phyloP scores from a whole-genome alignment of 768 basidiomycete genomes.

The Kwoniella newhampshirensis region DNA sequence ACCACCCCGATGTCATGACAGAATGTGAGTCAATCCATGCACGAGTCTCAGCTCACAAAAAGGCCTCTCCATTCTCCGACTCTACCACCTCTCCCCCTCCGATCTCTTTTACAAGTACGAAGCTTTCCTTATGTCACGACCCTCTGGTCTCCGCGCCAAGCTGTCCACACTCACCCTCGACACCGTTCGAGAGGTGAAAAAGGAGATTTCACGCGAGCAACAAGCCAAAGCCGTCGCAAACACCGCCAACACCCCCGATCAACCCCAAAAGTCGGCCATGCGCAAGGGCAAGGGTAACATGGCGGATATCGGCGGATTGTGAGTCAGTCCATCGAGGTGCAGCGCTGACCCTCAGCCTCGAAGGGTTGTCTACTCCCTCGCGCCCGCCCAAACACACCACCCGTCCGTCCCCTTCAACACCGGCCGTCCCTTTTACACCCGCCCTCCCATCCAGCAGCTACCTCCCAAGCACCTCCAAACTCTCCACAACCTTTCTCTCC shows the following conservation, averaged over 20 bases:
- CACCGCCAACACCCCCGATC: constrained; percentile 4
- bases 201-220: constrained; percentile 50
- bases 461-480: constrained; percentile 25
- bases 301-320: constrained; percentile 51
- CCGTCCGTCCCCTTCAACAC: constrained; percentile 10
- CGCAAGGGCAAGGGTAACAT: constrained; percentile 33
- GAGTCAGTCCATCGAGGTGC: constrained; percentile 7
- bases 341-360: constrained; percentile 28
- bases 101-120: constrained; percentile 58
- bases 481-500: constrained; percentile 9
- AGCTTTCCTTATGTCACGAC: constrained; percentile 53
- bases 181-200: constrained; percentile 50
- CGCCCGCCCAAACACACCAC: constrained; percentile 26
- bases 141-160: constrained; percentile 43
- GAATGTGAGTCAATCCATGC: constrained; percentile 48
- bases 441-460: constrained; percentile 37
- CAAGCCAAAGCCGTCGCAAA: constrained; percentile 31
- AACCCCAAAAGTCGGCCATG: constrained; percentile 13
- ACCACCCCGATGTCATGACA: constrained; percentile 51
- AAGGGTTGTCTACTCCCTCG: constrained; percentile 43
- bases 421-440: constrained; percentile 2
- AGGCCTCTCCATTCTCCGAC: constrained; percentile 56
- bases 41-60: constrained; percentile 7
- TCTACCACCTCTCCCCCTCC: constrained; percentile 54
- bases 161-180: constrained; percentile 44